Percentiles rank a stretch among this genome's conserved stretches.
These are phyloP conservation scores for Onygenales sp. DNA, from an alignment of 2,329 filamentous ascomycete genomes.

Conservation along the genomic window DNA sequence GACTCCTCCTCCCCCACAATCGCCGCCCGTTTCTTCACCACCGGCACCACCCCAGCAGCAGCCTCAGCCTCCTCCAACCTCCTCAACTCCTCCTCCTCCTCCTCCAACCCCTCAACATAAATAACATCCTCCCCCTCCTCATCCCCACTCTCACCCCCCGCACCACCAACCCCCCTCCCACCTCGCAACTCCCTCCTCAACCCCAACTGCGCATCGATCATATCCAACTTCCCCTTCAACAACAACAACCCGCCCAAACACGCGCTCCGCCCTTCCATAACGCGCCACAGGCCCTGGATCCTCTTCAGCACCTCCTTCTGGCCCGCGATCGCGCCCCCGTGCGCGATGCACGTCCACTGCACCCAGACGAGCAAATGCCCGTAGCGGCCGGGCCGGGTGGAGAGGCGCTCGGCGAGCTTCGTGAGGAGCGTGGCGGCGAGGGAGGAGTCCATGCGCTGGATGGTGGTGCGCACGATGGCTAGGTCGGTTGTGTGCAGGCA, in stretches of 20 bases:
- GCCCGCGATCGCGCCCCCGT: conserved; percentile 81
- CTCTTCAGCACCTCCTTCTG: conserved; percentile 75
- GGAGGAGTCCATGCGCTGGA: conserved; percentile 78
- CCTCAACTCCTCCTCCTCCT: conserved; percentile 34
- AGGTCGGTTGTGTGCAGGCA: conserved; percentile 76
- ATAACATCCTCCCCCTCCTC: conserved; percentile 66
- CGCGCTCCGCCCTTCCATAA: conserved; percentile 75
- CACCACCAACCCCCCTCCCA: conserved; percentile 35
- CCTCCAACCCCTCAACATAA: conserved; percentile 76
- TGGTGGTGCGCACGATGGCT: conserved; percentile 71
- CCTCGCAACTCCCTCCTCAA: conserved; percentile 62
- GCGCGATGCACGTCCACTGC: conserved; percentile 85
- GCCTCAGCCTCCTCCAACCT: conserved; percentile 24
- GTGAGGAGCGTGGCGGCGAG: conserved; percentile 70
- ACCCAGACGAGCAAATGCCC: conserved; percentile 91
- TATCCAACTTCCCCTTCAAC: conserved; percentile 89
- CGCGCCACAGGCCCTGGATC: conserved; percentile 70
- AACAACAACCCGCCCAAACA: conserved; percentile 74
- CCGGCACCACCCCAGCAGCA: neutral
- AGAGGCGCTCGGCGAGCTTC: conserved; percentile 77
- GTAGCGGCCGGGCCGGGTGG: conserved; percentile 78
- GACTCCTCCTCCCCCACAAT: conserved; percentile 41
- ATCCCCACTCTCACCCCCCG: conserved; percentile 46
- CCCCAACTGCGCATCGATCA: conserved; percentile 83
- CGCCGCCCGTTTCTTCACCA: conserved; percentile 31